These are phyloP conservation scores for Populus tomentosa DNA, from an alignment of 441 rosid genomes.

Conservation along the genomic window DNA sequence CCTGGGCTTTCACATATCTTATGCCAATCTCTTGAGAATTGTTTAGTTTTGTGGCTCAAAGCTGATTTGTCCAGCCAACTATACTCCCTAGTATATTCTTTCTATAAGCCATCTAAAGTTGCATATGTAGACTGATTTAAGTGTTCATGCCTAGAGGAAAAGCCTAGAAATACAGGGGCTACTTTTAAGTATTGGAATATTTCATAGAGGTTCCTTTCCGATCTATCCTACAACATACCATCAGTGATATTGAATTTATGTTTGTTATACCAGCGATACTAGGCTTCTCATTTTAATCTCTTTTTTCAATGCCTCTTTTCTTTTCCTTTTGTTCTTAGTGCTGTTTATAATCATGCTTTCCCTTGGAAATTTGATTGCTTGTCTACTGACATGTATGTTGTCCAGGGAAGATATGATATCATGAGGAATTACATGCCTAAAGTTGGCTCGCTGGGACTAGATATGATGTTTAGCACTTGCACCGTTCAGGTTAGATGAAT, in stretches of 20 bases:
- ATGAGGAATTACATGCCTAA: constrained; percentile 99
- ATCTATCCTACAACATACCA: neutral
- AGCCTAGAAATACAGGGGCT: neutral
- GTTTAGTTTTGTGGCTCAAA: neutral
- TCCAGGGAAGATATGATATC: constrained; percentile 95
- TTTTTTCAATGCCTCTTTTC: neutral
- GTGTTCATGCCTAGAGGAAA: neutral
- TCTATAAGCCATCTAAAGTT: neutral
- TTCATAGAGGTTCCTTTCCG: neutral
- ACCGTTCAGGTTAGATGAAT: constrained; percentile 83
- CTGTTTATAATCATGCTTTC: constrained; percentile 1
- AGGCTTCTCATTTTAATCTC: neutral
- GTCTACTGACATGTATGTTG: constrained; percentile 26
- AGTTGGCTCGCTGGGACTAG: constrained; percentile 94
- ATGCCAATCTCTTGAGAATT: neutral
- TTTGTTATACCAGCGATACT: neutral
- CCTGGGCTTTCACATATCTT: neutral
- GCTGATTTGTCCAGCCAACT: neutral
- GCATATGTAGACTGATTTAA: neutral
- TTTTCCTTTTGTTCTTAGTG: neutral
- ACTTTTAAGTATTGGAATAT: neutral
- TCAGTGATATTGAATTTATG: neutral
- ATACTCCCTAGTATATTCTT: neutral
- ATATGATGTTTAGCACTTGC: constrained; percentile 98
- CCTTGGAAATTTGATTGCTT: constrained; percentile 1